Base-by-base conservation (phyloP, 139 green algal species). In the Trebouxia sp. region DNA sequence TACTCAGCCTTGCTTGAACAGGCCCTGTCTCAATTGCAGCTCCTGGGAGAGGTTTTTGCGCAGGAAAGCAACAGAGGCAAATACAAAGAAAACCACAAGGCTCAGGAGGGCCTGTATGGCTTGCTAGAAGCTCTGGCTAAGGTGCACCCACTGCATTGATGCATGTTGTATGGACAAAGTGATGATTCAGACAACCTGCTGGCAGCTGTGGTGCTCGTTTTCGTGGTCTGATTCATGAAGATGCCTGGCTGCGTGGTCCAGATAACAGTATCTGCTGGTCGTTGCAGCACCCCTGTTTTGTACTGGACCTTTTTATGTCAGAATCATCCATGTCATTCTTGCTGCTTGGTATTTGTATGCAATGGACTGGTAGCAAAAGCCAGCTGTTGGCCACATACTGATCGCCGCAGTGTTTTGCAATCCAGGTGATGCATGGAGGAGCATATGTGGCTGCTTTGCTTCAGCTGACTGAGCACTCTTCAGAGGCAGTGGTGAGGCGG, bases 11-110 rank as follows among this genome's bases (percentile, higher is more conserved):
- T 77, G 41, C 26, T 77, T 38, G 41, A 77, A 32, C 9, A 55
- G 55, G 67, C 39, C 42, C 15, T 77, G 41, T 77, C 42, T n/a
- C 67, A 77, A 7, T 39, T 77, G 41, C 67, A 77, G 67, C 41
- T 77, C 39, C 41, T 77, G 26, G 41, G 42, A 30, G 26, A 26
- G 38, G 26, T 55, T 35, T 10, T 32, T 56, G 67, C 20, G n/a
- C n/a, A n/a, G n/a, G n/a, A n/a, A 55, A 17, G 10, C 67, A 37
- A 10, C 26, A 72, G 20, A n/a, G 14, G n/a, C 32, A 45, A 35
- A 32, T 45, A 41, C 32, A 72, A 72, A 35, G 35, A n/a, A 3
- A 6, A 66, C 26, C 55, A 39, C 35, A 28, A 35, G 28, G 62
- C 62, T 6, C 62, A 72, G 28, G 62, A 72, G n/a, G n/a, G 62